Percentiles rank a stretch among this genome's conserved stretches.
phyloP scores from a whole-genome alignment of 2,329 filamentous ascomycete genomes.

The Aspergillus luchuensis region DNA sequence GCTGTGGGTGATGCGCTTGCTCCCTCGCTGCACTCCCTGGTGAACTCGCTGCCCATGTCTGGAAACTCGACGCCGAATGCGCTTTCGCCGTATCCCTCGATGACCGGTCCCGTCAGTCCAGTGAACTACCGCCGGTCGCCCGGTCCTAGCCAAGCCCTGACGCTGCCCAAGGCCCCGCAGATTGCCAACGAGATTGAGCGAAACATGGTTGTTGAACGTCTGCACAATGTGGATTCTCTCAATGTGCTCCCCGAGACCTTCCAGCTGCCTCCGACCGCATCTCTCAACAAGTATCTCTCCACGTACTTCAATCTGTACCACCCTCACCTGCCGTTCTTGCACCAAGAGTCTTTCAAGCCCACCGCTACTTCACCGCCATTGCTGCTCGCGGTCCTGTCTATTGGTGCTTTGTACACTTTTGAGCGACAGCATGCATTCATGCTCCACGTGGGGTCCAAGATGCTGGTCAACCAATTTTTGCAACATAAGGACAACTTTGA shows the following conservation, averaged over 20 bases:
- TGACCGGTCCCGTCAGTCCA: conserved; percentile 68
- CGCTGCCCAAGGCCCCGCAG: conserved; percentile 73
- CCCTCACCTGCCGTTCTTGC: conserved; percentile 92
- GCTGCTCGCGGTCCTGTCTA: conserved; percentile 86
- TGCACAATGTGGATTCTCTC: conserved; percentile 77
- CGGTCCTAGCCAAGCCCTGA: conserved; percentile 65
- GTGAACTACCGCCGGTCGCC: conserved; percentile 72
- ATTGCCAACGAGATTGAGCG: conserved; percentile 83
- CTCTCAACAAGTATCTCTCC: conserved; percentile 87
- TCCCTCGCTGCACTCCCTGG: conserved; percentile 70
- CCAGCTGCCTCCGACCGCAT: conserved; percentile 76
- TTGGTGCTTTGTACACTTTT: conserved; percentile 94
- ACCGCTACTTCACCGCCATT: conserved; percentile 78
- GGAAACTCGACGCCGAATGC: conserved; percentile 71
- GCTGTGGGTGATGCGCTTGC: conserved; percentile 62
- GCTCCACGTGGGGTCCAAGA: conserved; percentile 95
- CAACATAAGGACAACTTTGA: conserved; percentile 99
- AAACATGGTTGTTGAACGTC: conserved; percentile 80
- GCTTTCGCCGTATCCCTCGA: conserved; percentile 70
- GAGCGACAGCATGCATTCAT: conserved; percentile 97
- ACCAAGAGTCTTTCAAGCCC: conserved; percentile 86
- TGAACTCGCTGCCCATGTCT: conserved; percentile 69
- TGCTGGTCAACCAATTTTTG: conserved; percentile 93
- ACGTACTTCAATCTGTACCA: conserved; percentile 98
- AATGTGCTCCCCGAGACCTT: conserved; percentile 85